Percentiles rank a stretch among this genome's conserved stretches.
Conservation (phyloP, 2,329 filamentous ascomycete genomes). For the Colletotrichum sp. region DNA sequence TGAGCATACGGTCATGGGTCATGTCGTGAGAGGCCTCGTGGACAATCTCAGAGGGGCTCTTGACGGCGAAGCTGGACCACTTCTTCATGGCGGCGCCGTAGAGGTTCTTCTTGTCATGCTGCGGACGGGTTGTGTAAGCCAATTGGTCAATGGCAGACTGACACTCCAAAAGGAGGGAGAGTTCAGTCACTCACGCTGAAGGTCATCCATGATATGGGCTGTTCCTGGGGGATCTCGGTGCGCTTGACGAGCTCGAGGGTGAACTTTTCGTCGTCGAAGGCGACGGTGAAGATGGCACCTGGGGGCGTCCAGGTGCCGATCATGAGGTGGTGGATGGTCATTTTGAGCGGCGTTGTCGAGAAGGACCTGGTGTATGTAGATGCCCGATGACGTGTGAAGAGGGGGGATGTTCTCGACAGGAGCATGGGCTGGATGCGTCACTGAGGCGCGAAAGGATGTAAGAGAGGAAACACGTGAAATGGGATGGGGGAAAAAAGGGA, state of each 20-base stretch:
- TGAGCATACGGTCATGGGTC: conserved; percentile 70
- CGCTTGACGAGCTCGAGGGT: conserved; percentile 78
- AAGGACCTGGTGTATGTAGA: background rate
- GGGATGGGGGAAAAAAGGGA: background rate
- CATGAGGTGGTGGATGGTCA: conserved; percentile 87
- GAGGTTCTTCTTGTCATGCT: conserved; percentile 83
- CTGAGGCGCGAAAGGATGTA: background rate
- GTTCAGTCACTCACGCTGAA: conserved; percentile 69
- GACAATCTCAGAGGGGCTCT: conserved; percentile 75
- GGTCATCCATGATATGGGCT: conserved; percentile 94
- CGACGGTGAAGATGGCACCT: conserved; percentile 87
- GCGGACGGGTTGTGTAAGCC: conserved; percentile 23
- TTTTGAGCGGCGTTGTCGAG: conserved; percentile 41
- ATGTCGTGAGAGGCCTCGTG: conserved; percentile 79
- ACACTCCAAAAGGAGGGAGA: background rate
- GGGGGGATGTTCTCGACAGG: background rate
- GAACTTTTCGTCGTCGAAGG: conserved; percentile 83
- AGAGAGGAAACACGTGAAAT: background rate
- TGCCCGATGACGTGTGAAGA: background rate
- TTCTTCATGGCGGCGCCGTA: conserved; percentile 95
- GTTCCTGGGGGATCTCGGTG: conserved; percentile 80
- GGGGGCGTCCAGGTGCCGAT: conserved; percentile 91
- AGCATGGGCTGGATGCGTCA: background rate
- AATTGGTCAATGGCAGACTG: background rate
- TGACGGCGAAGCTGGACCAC: conserved; percentile 83